Conservation (phyloP, 306 rosid genomes). For the Senna siamea region DNA sequence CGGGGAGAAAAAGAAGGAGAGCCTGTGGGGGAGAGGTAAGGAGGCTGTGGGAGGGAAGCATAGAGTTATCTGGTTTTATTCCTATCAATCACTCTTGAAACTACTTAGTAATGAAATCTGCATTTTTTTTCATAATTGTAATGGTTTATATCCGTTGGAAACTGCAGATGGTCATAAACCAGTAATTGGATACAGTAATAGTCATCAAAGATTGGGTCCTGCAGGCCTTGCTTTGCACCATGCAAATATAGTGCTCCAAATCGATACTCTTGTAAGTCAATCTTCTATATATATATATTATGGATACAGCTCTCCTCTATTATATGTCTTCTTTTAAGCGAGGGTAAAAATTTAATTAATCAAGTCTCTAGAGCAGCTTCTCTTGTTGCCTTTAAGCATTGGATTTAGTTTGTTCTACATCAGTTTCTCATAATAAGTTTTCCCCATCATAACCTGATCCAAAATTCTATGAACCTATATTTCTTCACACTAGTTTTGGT, state of each 20-base stretch:
- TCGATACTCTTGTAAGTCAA: slow-evolving; percentile 79
- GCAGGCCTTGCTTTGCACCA: slow-evolving; percentile 88
- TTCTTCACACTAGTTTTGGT: neutral
- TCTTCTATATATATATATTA: slow-evolving; percentile 33
- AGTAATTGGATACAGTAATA: slow-evolving; percentile 45
- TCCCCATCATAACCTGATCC: slow-evolving; percentile 3
- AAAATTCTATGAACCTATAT: slow-evolving; percentile 5
- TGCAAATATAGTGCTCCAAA: slow-evolving; percentile 86
- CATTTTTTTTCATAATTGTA: slow-evolving; percentile 28
- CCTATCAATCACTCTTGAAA: slow-evolving; percentile 20
- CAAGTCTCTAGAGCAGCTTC: neutral
- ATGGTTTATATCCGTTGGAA: slow-evolving; percentile 29
- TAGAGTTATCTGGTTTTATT: slow-evolving; percentile 23
- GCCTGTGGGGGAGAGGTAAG: neutral
- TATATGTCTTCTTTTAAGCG: neutral
- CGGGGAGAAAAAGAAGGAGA: neutral
- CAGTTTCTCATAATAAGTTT: neutral
- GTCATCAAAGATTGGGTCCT: slow-evolving; percentile 71
- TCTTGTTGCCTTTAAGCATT: slow-evolving; percentile 4
- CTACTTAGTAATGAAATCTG: slow-evolving; percentile 23
- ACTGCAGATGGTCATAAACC: slow-evolving; percentile 58
- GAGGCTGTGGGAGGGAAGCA: neutral
- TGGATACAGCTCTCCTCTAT: slow-evolving; percentile 10
- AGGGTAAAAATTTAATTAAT: neutral
- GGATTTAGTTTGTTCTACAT: slow-evolving; percentile 1